Evolutionary conservation across 2,329 filamentous ascomycete species (phyloP), one percentile per base, ranked within the genome.

Genomic region (Coniochaeta pulveracea): DNA sequence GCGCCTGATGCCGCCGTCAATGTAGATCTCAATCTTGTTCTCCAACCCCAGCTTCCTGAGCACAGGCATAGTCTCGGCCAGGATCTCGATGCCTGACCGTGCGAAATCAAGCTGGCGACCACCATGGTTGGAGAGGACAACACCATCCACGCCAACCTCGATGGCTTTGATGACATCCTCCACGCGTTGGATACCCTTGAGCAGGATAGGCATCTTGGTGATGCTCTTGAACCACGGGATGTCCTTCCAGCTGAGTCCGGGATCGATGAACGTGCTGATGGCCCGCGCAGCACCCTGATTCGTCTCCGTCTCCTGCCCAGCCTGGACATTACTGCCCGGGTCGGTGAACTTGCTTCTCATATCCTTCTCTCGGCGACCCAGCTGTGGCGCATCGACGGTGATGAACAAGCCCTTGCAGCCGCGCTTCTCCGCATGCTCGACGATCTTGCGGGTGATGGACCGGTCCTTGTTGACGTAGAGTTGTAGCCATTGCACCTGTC

Each of bases 381-480:
- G 77, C 58, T 96, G 89, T 5, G 91, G 91, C 34, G 91, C 91
- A 55, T 98, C 91, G 35, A 98, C 91, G 3, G 91, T 98, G 62
- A 98, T 95, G 67, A 98, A 98, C 12, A 98, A 76, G 8, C 81
- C 91, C 60, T 85, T 91, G 69, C 91, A 96, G 18, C 91, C 91
- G 36, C 91, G 80, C 50, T 66, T 66, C 62, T 98, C 91, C 39
- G 91, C 91, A 58, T 96, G 85, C 60, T 89, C 58, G 31, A 98
- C 82, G 46, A 98, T 96, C 42, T 75, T 74, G 58, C 83, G 76
- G 7, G 91, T 98, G 56, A 98, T 89, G 19, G 70, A 72, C 36
- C 91, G 81, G 62, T 98, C 82, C 57, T 93, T 91, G 72, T 98
- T 98, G 46, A 98, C 85, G 60, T 95, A 93, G 1, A 98, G 74